Evolutionary conservation across 805 yeast species (phyloP), one percentile per base, ranked within the genome.

Genomic region (Spathaspora girioi): DNA sequence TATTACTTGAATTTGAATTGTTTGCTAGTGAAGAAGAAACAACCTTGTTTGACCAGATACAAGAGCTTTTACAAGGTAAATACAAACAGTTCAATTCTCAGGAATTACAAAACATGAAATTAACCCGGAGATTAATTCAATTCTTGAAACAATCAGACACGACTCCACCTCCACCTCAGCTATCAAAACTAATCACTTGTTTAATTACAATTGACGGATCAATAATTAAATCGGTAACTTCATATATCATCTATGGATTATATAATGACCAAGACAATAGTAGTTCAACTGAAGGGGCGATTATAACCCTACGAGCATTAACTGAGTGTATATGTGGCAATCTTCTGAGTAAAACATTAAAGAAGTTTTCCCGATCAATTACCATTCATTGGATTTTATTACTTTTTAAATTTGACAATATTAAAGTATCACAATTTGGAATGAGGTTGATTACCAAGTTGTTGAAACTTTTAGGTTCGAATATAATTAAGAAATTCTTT

Each of bases 381-480:
- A 79, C 89, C 1, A 74, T 84, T 5, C 86, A 85, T 59, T 84
- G 92, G 87, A 69, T 80, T 2, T 59, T 87, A 9, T 67, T 87
- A 10, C 62, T 87, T 12, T 61, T 87, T 11, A 67, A 79, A 26
- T 64, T 56, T 48, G 40, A 35, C 3, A 73, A 73, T 17, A 50
- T 15, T 54, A 61, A 68, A 45, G 77, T 78, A 3, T 70, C 69
- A 3, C 60, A 63, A 27, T 59, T 73, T 53, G 76, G 78, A 0
- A 55, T 80, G 54, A 17, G 69, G n/a, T 63, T 88, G 12, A 62
- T 88, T 17, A 68, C 83, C 5, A 75, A 76, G 50, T 63, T 83
- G 4, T 65, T 87, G 15, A 63, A 70, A 14, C 63, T 75, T 6
- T 63, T 77, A 6, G 84, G 84, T 1, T 62, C 74, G 2, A 71